Evolutionary conservation across 768 basidiomycete genomes (phyloP), one percentile per base, ranked within the genome.

Genomic region (Russula griseocarnosa): DNA sequence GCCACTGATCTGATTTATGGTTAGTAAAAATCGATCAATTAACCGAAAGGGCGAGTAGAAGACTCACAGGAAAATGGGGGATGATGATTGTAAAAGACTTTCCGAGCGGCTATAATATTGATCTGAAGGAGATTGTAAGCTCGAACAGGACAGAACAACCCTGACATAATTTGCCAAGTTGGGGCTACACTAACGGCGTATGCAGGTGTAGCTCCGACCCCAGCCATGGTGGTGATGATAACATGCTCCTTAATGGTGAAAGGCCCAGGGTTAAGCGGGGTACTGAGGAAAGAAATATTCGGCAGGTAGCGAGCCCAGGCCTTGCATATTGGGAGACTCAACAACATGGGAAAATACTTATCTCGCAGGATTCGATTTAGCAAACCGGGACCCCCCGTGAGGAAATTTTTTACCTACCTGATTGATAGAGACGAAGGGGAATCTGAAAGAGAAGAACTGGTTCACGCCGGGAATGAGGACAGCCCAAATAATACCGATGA

Each of bases 241-340:
- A 30, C 30, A 30, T 30, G 30, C 71, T 90, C 89, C 74, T 91
- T 91, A 70, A 90, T 83, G 3, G 81, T 80, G 77, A 88, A 91
- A 1, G 82, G 85, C 22, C 89, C 88, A 14, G 86, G 85, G 68
- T 87, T 87, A 47, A 87, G 67, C 3, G 76, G 69, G 10, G 79
- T 34, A 7, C 85, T 84, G 53, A 85, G 78, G n/a, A 86, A 72
- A 58, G 75, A 80, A 71, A 81, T 71, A 63, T 80, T 78, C 14
- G 85, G 85, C 13, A 87, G 32, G 42, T 81, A 65, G 26, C 76
- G 30, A 30, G 30, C 30, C 3, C 30, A 30, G 6, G 6, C 30
- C 30, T 30, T 30, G 30, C 30, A 30, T 5, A 30, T 30, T 30
- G 30, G 30, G 30, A 30, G 30, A 30, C 30, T 30, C 30, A 30